phyloP scores from a whole-genome alignment of 73 alveolate genomes.

The Tetrahymena thermophila region DNA sequence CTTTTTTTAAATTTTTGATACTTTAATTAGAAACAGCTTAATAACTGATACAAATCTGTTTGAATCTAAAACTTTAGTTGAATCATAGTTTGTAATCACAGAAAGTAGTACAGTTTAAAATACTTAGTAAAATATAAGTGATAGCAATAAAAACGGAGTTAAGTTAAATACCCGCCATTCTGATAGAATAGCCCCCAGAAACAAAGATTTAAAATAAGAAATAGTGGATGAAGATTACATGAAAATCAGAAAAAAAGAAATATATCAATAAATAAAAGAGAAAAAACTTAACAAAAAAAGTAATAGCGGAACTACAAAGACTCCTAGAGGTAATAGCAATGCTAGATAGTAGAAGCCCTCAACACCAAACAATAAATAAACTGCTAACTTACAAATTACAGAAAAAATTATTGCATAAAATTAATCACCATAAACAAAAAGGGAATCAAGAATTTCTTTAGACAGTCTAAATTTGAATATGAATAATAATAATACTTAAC shows the following conservation, averaged over 20 bases:
- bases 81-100: not conserved
- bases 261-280: not conserved
- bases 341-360: not conserved
- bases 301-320: not conserved
- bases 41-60: not conserved
- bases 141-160: not conserved
- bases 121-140: not conserved
- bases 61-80: not conserved
- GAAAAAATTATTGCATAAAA: not conserved
- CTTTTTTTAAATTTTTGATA: not conserved
- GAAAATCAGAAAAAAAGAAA: not conserved
- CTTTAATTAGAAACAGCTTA: not conserved
- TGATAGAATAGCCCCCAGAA: not conserved
- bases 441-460: not conserved
- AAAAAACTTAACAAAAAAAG: not conserved
- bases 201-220: not conserved
- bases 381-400: not conserved
- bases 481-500: not conserved
- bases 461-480: not conserved
- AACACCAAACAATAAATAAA: not conserved
- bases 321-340: not conserved
- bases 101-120: not conserved
- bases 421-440: not conserved
- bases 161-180: not conserved
- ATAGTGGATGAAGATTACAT: not conserved